Base-by-base conservation (phyloP, 306 rosid genomes). In the Astragalus membranaceus region DNA sequence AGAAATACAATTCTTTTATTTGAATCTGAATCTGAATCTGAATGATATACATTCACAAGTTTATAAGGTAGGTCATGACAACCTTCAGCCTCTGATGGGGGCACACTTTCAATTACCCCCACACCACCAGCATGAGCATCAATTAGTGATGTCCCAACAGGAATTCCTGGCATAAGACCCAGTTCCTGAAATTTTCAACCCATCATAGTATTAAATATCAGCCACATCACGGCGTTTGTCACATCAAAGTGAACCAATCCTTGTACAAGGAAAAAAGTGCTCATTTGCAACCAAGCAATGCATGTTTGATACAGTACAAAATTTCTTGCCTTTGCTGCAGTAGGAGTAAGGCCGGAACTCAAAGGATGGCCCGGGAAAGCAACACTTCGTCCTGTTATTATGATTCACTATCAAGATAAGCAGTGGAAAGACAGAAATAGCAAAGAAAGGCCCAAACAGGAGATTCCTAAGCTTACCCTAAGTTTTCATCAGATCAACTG, bases 101-200 rank as follows among this genome's bases (percentile, higher is more conserved):
- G 88, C 53, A 82, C 84, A 69, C 99, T 87, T 91, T 88, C 99
- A 84, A 91, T 85, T 61, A 87, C 95, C 72, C 97, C 99, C 76
- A 91, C 97, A 13, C 96, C 98, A 80, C 98, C 97, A 15, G 97
- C 97, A 81, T 94, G 97, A 84, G 97, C 99, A 82, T 94, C 99
- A 71, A 94, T 91, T 52, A 91, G 74, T 26, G 97, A 91, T 62
- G 96, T 87, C 75, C 95, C 99, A 73, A 94, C 99, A 67, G 97
- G 97, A 75, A 88, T 91, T 52, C 99, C 97, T 39, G 91, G 79
- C 67, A 87, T 72, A 69, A 94, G 88, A 69, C 89, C 96, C 66
- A 94, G 73, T 81, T 94, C 99, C 97, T 94, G 95, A 60, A 82
- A 82, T 63, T 79, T 75, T 54, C 81, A 78, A 80, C 37, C 64